Base-by-base conservation (phyloP, 257 asterid genomes). In the Salvia hispanica region DNA sequence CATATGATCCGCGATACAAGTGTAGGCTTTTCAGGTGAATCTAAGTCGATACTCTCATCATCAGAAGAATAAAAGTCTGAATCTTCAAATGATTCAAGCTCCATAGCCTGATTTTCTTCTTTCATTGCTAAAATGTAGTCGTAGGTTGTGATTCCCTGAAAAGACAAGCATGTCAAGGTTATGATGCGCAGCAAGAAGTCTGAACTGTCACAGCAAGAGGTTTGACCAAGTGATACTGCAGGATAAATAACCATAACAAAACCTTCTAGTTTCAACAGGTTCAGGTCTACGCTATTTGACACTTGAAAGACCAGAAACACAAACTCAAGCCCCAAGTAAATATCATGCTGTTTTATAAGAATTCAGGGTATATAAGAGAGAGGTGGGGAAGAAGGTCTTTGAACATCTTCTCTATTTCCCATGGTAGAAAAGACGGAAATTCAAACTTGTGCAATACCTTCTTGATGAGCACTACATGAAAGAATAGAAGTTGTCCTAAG, bases 121-220 rank as follows among this genome's bases (percentile, higher is more conserved):
- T 78, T 88, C 99, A 93, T 88, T 68, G 97, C 96, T 78, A 88
- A 73, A 72, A 93, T 90, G 78, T 90, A 93, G 63, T 93, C 99
- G 68, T 93, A 90, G 28, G 99, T 93, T 78, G 95, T 85, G 82
- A 93, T 93, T 67, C 99, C 99, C 99, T 93, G 89, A 69, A 73
- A 69, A 77, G 21, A 61, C 58, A 52, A 52, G 31, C 31, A 25
- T 25, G 31, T 25, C 31, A 2, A 25, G 3, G 31, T 25, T 25
- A 25, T 25, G 31, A 25, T 25, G 31, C 31, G 31, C 31, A 25
- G 31, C 28, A 15, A 16, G 31, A 28, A 50, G 11, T 50, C 15
- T 0, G 40, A 15, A 50, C 12, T 52, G 11, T 2, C 57, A 51
- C 8, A 52, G 21, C 58, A 52, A 18, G 36, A 18, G 12, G 21